Evolutionary conservation across 805 yeast species (phyloP), one percentile per base, ranked within the genome.

Genomic region (Saccharomycopsis fermentans): DNA sequence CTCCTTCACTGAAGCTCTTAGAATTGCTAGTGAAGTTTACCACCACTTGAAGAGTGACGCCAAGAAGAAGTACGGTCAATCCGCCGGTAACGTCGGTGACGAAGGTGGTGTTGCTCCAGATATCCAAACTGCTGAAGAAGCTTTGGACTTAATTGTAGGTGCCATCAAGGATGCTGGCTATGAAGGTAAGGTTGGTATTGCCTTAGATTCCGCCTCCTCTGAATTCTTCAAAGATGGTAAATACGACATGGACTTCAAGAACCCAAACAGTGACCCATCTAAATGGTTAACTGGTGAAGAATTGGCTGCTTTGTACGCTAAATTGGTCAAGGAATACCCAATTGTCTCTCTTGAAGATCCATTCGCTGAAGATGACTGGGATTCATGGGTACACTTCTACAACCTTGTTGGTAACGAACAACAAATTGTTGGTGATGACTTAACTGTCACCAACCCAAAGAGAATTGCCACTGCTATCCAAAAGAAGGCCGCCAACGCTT

Each of bases 91-190:
- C 81, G 99, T 92, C 74, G 99, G 99, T 84, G 99, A 92, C 78
- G 99, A 92, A 83, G 99, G 99, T 87, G 99, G 99, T 85, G 97
- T 92, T 81, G 99, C 99, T 71, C 99, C 99, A 77, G 89, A 90
- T 77, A 85, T 94, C 68, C 82, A 86, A 67, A 83, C 97, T 69
- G 92, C 99, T 73, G 88, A 83, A 77, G 98, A 92, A 84, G 99
- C 98, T 69, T 81, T 92, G 67, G 97, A 94, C 81, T 85, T 92
- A 76, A 90, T 92, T 75, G 81, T 83, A 68, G 86, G 77, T 66
- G 90, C 99, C 72, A 92, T 94, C 74, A 88, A 84, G 74, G 76
- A 78, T 68, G 97, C 99, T 68, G 99, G 99, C 73, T 91, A 92
- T 87, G 86, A 84, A 65, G 98, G 97, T 75, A 77, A 83, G 80